Base-by-base conservation (phyloP, 805 yeast species). In the Cyberlindnera suaveolens region DNA sequence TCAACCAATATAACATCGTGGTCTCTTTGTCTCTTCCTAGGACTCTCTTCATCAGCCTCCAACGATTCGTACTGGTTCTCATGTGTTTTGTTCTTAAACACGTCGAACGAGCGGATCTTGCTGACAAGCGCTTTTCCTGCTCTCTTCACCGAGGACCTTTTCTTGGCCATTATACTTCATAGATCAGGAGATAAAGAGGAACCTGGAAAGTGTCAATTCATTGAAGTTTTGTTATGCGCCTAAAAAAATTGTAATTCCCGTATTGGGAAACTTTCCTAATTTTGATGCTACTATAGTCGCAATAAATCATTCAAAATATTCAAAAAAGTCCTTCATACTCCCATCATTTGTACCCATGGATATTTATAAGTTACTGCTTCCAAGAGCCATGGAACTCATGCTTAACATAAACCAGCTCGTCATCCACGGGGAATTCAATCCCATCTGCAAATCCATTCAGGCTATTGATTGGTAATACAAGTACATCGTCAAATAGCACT, bases 381-480 rank as follows among this genome's bases (percentile, higher is more conserved):
- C 58, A 52, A 6, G 50, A 33, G 2, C 57, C 57, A 26, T 45
- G 45, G 40, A 54, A 54, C 23, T 47, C 49, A 29, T 54, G 57
- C 15, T 47, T 48, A 34, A 54, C 41, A 27, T 53, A 54, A 1
- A 41, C 42, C 36, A 42, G 26, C 2, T 36, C 33, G 4, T 36
- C 40, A 26, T 47, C 40, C 5, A 42, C 31, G 7, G 38, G 23
- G 17, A 32, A 44, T 26, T 43, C 50, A 6, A 43, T 8, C 32
- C 45, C 57, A 17, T 42, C 44, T 4, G 34, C 20, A 36, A 51
- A 46, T 11, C 53, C 57, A 40, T 54, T 54, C 34, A 53, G 53
- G 17, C 53, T 46, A 19, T 46, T 40, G 9, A 48, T 34, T 3
- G 59, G 59, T 9, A 54, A 35, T 1, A 54, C 19, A 15, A 54